These are phyloP conservation scores for Tylopilus sp. DNA, from an alignment of 768 basidiomycete genomes.

Conservation along the genomic window DNA sequence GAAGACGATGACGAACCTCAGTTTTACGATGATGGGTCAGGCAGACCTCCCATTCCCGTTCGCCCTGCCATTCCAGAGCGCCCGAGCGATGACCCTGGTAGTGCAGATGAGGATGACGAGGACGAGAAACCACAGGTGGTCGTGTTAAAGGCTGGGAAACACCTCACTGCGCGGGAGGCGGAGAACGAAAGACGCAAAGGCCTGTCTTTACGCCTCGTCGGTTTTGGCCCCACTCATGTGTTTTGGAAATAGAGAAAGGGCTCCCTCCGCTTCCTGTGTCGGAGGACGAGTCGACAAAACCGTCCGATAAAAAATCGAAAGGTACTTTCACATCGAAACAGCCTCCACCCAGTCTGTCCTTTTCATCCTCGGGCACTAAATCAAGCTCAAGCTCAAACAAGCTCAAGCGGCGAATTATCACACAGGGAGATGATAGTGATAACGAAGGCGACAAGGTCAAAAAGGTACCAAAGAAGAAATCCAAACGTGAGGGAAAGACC, in stretches of 20 bases:
- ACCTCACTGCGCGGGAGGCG: conserved; percentile 73
- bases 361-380: conserved; percentile 35
- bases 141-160: conserved; percentile 84
- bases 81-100: conserved; percentile 65
- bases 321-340: conserved; percentile 24
- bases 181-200: conserved; percentile 76
- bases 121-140: conserved; percentile 90
- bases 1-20: conserved; percentile 48
- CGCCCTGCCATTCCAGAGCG: conserved; percentile 71
- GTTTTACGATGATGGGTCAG: conserved; percentile 64
- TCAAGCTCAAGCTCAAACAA: conserved; percentile 23
- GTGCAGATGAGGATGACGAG: conserved; percentile 63
- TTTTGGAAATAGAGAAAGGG: conserved; percentile 50
- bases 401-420: conserved; percentile 36
- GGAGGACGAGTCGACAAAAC: conserved; percentile 19
- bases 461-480: conserved; percentile 48
- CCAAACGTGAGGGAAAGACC: conserved; percentile 44
- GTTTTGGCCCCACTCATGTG: conserved; percentile 1
- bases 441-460: conserved; percentile 19
- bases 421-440: conserved; percentile 30
- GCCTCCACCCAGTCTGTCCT: conserved; percentile 31
- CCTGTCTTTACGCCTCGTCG: conserved; percentile 21
- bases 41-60: conserved; percentile 69
- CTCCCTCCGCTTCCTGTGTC: conserved; percentile 50
- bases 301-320: conserved; percentile 29